Percentiles rank a stretch among this genome's conserved stretches.
Conservation (phyloP, 164 flowering plant species). For the Liquidambar formosana region DNA sequence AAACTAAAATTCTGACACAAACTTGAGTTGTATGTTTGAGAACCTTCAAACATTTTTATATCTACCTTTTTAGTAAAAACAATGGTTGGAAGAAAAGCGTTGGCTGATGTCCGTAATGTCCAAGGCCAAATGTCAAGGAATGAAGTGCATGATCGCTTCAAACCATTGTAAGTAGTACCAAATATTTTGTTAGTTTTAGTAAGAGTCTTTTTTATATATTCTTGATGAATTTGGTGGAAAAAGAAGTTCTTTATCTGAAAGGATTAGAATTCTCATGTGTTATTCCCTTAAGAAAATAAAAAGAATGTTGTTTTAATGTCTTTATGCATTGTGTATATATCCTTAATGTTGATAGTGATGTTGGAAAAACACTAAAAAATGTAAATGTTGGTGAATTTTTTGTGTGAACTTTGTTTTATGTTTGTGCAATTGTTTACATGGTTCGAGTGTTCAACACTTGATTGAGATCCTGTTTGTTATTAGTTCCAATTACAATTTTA, state of each 20-base stretch:
- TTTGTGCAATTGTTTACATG: no score
- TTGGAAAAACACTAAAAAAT: no score
- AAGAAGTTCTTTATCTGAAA: background rate
- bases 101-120: conserved; percentile 65
- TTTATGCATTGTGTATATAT: no score
- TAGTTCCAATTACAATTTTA: no score
- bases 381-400: no score
- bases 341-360: no score
- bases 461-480: no score
- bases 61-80: conserved; percentile 24
- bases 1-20: background rate
- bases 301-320: background rate
- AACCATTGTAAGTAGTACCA: conserved; percentile 36
- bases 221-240: background rate
- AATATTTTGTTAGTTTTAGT: background rate
- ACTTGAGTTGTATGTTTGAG: background rate
- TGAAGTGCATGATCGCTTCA: conserved; percentile 27
- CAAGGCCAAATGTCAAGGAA: conserved; percentile 21
- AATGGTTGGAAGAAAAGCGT: conserved; percentile 46
- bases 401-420: no score
- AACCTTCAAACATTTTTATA: background rate
- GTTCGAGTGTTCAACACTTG: no score
- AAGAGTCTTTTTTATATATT: background rate
- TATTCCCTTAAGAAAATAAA: no score
- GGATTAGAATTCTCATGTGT: background rate